Evolutionary conservation across 805 yeast species (phyloP).

Genomic region (Debaryomyces hansenii): DNA sequence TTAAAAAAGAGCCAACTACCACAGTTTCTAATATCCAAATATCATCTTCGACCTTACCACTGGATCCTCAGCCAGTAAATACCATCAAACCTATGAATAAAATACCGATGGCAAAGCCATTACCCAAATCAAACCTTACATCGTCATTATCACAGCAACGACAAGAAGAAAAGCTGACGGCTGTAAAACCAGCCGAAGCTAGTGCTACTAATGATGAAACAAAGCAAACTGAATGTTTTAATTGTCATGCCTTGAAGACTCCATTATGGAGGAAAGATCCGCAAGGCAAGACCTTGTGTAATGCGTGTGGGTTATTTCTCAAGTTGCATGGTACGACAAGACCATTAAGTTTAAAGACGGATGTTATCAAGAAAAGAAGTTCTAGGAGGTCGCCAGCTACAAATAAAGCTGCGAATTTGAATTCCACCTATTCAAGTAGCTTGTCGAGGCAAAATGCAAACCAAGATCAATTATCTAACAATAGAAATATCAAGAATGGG

Average conservation of each 20-base stretch:
- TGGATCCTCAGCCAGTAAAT: neutral
- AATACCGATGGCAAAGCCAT: constrained; percentile 1
- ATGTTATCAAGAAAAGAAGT: constrained; percentile 56
- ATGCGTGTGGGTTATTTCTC: constrained; percentile 63
- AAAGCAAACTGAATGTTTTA: constrained; percentile 46
- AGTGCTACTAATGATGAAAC: constrained; percentile 1
- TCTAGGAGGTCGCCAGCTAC: constrained; percentile 33
- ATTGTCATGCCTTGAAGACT: constrained; percentile 59
- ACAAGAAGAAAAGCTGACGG: neutral
- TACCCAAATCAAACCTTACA: constrained; percentile 21
- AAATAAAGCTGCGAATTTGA: neutral
- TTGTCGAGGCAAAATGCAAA: neutral
- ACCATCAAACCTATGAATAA: neutral
- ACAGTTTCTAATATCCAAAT: constrained; percentile 15
- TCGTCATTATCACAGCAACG: constrained; percentile 17
- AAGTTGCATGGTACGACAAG: constrained; percentile 63
- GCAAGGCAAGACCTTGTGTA: constrained; percentile 58
- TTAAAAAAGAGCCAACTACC: constrained; percentile 16
- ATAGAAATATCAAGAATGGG: constrained; percentile 1
- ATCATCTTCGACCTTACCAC: neutral
- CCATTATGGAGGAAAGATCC: constrained; percentile 66
- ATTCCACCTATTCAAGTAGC: neutral
- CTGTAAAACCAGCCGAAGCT: neutral
- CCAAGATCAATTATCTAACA: neutral
- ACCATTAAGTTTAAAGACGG: constrained; percentile 57